A percentile compares a stretch with the other conserved stretches of the same genome.
phyloP scores from a whole-genome alignment of 768 basidiomycete species.

The Boletus pseudo-olivaceus region DNA sequence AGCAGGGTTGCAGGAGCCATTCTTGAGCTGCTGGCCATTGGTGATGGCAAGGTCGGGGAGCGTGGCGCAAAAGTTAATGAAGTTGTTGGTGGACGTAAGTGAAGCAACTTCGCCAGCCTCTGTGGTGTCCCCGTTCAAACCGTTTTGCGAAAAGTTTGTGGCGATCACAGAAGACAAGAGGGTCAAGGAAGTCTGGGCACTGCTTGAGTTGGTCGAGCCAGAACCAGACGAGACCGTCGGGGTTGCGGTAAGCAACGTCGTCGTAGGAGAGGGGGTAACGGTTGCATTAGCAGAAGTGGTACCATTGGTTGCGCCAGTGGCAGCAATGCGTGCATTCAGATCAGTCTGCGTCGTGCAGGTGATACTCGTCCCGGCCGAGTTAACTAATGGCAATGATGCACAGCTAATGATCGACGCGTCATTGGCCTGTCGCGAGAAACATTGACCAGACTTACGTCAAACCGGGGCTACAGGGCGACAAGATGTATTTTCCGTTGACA shows the following conservation, averaged over 20 bases:
- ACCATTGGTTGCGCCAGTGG: conserved; percentile 25
- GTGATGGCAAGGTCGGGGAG: conserved; percentile 50
- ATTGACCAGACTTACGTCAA: conserved; percentile 9
- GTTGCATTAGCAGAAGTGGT: conserved; percentile 19
- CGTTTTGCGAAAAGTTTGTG: conserved; percentile 51
- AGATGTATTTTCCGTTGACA: conserved; percentile 40
- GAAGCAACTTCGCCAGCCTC: conserved; percentile 51
- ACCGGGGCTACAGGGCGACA: conserved; percentile 20
- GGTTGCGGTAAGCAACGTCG: background rate
- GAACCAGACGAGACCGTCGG: conserved; percentile 4
- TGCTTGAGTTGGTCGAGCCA: conserved; percentile 17
- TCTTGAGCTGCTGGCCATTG: conserved; percentile 51
- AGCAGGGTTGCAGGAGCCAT: conserved; percentile 57
- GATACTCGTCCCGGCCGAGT: conserved; percentile 47
- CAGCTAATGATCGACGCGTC: conserved; percentile 8
- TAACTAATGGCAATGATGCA: conserved; percentile 48
- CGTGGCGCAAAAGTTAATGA: conserved; percentile 63
- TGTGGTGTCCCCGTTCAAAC: conserved; percentile 32
- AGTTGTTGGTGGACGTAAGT: conserved; percentile 66
- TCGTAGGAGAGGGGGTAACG: conserved; percentile 14
- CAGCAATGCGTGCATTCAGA: conserved; percentile 44
- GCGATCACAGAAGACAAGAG: conserved; percentile 51
- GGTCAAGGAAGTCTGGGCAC: conserved; percentile 29
- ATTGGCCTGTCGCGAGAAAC: background rate
- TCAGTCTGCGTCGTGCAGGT: conserved; percentile 51